Evolutionary conservation across 2,329 filamentous ascomycete species (phyloP).

Genomic region (Cladorrhinum sp.): DNA sequence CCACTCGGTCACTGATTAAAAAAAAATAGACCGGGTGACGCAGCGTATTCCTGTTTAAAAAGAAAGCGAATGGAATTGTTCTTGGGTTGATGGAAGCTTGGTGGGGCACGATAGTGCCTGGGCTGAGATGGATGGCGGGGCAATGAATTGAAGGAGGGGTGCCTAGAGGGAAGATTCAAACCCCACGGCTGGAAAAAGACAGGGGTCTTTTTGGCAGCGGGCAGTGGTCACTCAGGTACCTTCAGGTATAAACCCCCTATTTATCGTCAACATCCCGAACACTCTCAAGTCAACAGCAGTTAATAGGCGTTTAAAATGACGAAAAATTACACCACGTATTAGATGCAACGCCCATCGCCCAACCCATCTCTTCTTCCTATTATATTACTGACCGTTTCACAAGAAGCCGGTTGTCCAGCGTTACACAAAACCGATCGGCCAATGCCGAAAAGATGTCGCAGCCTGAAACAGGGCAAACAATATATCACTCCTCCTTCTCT

Average conservation of each 20-base stretch:
- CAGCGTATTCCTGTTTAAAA: neutral
- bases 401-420: neutral
- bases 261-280: too few species aligned
- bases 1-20: neutral
- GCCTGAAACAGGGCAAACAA: slow-evolving; percentile 1
- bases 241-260: too few species aligned
- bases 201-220: neutral
- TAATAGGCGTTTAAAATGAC: neutral
- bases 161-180: neutral
- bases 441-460: slow-evolving; percentile 6
- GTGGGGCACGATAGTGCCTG: neutral
- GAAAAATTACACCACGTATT: neutral
- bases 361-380: neutral
- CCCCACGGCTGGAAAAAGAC: neutral
- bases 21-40: neutral
- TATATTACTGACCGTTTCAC: neutral
- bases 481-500: neutral
- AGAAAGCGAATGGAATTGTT: neutral
- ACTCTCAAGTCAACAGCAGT: too few species aligned
- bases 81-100: neutral
- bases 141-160: neutral
- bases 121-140: neutral
- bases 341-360: neutral
- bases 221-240: neutral
- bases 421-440: slow-evolving; percentile 8